Evolutionary conservation across 768 basidiomycete species (phyloP), one percentile per base, ranked within the genome.

Genomic region (Mycena floridula): DNA sequence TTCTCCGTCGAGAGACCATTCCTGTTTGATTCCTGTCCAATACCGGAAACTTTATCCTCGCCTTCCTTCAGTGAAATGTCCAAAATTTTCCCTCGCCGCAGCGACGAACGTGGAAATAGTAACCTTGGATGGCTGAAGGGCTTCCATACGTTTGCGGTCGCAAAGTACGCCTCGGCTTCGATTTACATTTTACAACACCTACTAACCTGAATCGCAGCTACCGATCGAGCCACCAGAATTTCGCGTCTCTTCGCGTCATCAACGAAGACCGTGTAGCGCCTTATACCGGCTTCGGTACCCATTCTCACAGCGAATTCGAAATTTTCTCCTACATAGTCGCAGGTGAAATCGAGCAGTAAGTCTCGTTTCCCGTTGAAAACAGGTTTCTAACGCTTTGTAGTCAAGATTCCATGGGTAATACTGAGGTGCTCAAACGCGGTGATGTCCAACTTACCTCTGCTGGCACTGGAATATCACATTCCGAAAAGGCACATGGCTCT

Each of bases 61-160:
- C n/a, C n/a, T n/a, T n/a, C n/a, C n/a, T n/a, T n/a, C n/a, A n/a
- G n/a, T n/a, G n/a, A n/a, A n/a, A n/a, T n/a, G n/a, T n/a, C n/a
- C n/a, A n/a, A n/a, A n/a, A 25, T 83, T 42, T 40, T 67, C 36
- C 70, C 73, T 13, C 76, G 87, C 43, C 70, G 62, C 40, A 88
- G 79, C 50, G 59, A 80, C 38, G 75, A 81, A 18, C 73, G 87
- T 18, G 87, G 85, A 3, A 65, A 84, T 40, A 84, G 82, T 6
- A 78, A 92, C 56, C 88, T 89, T 52, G 85, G 77, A 21, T 93
- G 89, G 89, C 67, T 93, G 42, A 91, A 90, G 70, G 81, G 86
- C 1, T 87, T 88, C 70, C 83, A 91, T 53, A 86, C 89, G 0
- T 93, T 92, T 59, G 76, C 84, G 1, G 88, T 89, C 52, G 77